A percentile compares a stretch with the other conserved stretches of the same genome.
Conservation (phyloP, 345 rosid genomes). For the Eutrema heterophyllum region DNA sequence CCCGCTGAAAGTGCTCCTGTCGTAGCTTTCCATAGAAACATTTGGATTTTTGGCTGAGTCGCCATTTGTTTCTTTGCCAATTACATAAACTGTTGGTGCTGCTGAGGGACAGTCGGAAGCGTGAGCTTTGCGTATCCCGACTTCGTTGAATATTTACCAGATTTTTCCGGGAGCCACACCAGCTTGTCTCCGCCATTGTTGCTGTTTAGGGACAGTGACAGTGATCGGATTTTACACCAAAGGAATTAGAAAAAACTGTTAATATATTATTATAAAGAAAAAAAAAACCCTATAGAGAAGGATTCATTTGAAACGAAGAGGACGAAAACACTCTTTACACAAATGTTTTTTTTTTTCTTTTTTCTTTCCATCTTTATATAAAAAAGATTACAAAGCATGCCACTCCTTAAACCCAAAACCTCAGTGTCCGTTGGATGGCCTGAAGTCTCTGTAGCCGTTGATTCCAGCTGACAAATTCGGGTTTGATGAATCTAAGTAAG, state of each 20-base stretch:
- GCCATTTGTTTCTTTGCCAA: no score
- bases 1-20: no score
- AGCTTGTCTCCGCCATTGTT: no score
- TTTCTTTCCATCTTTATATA: background rate
- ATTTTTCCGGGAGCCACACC: no score
- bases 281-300: background rate
- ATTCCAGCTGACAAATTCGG: conserved; percentile 54
- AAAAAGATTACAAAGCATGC: conserved; percentile 9
- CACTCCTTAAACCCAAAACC: background rate
- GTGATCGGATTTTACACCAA: background rate
- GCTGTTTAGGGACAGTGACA: no score
- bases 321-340: conserved; percentile 5
- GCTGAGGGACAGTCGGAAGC: no score
- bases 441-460: conserved; percentile 56
- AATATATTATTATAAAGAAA: background rate
- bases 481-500: conserved; percentile 29
- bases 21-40: no score
- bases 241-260: background rate
- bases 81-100: no score
- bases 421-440: conserved; percentile 82
- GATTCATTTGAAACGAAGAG: conserved; percentile 1
- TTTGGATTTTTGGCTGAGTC: no score
- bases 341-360: background rate
- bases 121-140: no score
- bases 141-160: no score